Base-by-base conservation (phyloP, 257 asterid species). In the Cordia subcordata region DNA sequence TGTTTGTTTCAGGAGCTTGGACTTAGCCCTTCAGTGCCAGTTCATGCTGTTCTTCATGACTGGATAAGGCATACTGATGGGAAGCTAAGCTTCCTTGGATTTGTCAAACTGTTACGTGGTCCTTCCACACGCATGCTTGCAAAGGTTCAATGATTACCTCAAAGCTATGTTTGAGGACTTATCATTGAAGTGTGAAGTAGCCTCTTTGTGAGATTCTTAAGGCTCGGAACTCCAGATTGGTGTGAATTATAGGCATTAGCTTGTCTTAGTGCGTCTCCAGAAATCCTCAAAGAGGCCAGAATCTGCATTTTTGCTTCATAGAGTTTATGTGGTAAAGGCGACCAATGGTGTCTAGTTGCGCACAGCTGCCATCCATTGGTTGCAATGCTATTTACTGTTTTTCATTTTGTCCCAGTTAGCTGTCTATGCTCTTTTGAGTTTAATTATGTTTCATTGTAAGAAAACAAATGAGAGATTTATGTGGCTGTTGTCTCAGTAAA, bases 21-120 rank as follows among this genome's bases (percentile, higher is more conserved):
- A 23, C 83, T 87, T 22, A 61, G 86, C 59, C 85, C 94, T 46
- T 70, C 81, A 0, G 80, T 78, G 39, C 78, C 94, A 57, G 79
- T 87, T 50, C 90, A 87, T 59, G 64, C 85, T 0, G 94, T 84
- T 47, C 81, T 87, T 54, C 79, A 76, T 64, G 94, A 84, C 55
- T 82, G 89, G 79, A 59, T 87, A 61, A 72, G 85, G 65, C 87
- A 64, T 39, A 64, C 75, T 39, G 94, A 87, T 68, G 94, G 91
- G 60, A 85, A 80, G 70, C 85, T 85, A 32, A 78, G 85, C 61
- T 78, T 74, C 40, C 79, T 61, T 13, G 88, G 94, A 21, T 82
- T 82, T 64, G 68, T 71, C 27, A 77, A 69, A 70, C 60, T 86
- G 62, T 61, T 83, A 75, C 82, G 46, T 54, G 78, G 82, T 57